Evolutionary conservation across 768 basidiomycete genomes (phyloP).

Genomic region (Lyophyllum shimeji): DNA sequence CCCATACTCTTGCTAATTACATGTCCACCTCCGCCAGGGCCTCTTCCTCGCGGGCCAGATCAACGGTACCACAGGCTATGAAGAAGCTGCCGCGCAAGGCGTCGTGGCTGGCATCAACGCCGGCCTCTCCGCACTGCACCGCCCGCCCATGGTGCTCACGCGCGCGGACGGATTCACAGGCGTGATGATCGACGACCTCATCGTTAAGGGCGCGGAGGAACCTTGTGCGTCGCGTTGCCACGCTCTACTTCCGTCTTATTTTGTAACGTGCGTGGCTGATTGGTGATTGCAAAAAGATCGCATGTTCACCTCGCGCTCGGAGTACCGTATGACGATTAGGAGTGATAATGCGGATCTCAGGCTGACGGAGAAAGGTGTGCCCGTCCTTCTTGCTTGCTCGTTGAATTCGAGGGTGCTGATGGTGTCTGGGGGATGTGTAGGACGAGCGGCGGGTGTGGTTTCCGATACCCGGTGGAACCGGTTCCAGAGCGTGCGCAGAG

Average conservation of each 20-base stretch:
- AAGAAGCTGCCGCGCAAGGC: slow-evolving; percentile 92
- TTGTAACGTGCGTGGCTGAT: not conserved
- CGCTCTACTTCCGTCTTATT: not conserved
- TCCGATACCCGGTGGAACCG: slow-evolving; percentile 42
- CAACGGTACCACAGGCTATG: slow-evolving; percentile 92
- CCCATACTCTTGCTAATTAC: too few relatives aligned
- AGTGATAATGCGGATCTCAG: slow-evolving; percentile 89
- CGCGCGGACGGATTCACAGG: slow-evolving; percentile 88
- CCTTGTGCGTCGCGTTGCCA: slow-evolving; percentile 61
- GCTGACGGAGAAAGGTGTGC: slow-evolving; percentile 70
- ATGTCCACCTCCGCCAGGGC: slow-evolving; percentile 41
- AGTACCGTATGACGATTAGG: slow-evolving; percentile 85
- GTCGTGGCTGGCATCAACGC: slow-evolving; percentile 89
- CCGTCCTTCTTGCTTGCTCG: not conserved
- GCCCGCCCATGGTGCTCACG: slow-evolving; percentile 60
- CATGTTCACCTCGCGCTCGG: slow-evolving; percentile 91
- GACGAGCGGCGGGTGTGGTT: slow-evolving; percentile 42
- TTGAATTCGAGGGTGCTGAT: not conserved
- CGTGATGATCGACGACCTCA: slow-evolving; percentile 91
- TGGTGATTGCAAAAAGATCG: slow-evolving; percentile 54
- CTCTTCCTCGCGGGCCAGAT: slow-evolving; percentile 91
- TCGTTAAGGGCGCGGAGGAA: slow-evolving; percentile 86
- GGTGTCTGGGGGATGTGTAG: slow-evolving; percentile 22
- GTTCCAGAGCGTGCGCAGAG: slow-evolving; percentile 31
- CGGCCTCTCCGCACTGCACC: slow-evolving; percentile 60